Conservation (phyloP, 78 protist species). For the Chrysochromulina parva region DNA sequence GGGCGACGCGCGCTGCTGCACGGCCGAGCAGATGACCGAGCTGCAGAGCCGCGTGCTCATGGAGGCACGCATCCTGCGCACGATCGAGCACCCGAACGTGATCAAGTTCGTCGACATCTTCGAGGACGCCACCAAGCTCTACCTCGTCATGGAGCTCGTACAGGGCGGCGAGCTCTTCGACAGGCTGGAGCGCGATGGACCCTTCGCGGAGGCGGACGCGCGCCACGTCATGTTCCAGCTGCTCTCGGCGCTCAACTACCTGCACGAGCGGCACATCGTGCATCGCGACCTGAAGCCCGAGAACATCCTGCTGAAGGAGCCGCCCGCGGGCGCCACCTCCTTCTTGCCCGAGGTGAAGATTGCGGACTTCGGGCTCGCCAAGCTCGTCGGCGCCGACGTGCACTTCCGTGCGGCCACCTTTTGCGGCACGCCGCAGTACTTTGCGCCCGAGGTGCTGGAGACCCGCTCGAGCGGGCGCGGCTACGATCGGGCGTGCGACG, state of each 20-base stretch:
- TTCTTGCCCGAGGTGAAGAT: not conserved
- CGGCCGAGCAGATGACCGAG: not conserved
- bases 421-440: constrained; percentile 54
- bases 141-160: constrained; percentile 21
- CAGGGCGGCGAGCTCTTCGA: constrained; percentile 28
- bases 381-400: not conserved
- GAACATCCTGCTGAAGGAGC: not conserved
- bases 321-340: too few relatives aligned
- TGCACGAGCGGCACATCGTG: not conserved
- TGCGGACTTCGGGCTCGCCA: constrained; percentile 54
- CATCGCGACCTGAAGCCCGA: constrained; percentile 47
- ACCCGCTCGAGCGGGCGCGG: not conserved
- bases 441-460: constrained; percentile 56
- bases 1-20: not conserved
- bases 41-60: not conserved
- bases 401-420: not conserved
- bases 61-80: not conserved
- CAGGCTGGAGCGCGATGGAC: not conserved
- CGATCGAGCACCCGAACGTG: not conserved
- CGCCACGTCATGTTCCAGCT: not conserved
- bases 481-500: constrained; percentile 21
- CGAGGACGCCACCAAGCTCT: not conserved
- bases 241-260: not conserved
- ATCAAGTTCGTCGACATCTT: not conserved
- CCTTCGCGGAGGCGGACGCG: not conserved